Base-by-base conservation (phyloP, 2,329 filamentous ascomycete species). In the Colletotrichum destructivum region DNA sequence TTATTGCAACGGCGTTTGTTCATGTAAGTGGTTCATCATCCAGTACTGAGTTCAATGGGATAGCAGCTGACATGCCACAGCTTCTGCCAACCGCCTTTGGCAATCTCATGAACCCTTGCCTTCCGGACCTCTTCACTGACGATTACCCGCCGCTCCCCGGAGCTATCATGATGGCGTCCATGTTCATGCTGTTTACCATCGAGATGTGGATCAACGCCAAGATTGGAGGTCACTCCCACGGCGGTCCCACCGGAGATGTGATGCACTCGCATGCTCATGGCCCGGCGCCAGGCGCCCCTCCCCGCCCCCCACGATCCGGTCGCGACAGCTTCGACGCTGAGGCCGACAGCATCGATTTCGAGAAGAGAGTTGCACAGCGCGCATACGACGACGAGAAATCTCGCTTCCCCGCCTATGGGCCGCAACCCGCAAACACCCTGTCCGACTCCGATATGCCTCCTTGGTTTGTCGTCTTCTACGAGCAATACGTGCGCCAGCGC, bases 1-100 rank as follows among this genome's bases (percentile, higher is more conserved):
- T 94, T 47, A 88, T 94, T 69, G 91, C 92, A 35, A 94, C 92
- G 2, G 92, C 92, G 3, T 94, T 94, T 75, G 91, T 93, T 23
- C 92, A 94, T 85, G 85, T 90, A 76, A 75, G 85, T 80, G n/a
- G 11, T n/a, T n/a, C 40, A 9, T 8, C 16, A 13, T 18, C 11
- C 0, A 21, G 31, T 1, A 21, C 0, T 2, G 2, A 12, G 1
- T 42, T 15, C 54, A 15, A 23, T 4, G 21, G 35, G 21, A 21
- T 21, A 1, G 21, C 26, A 35, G 35, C 57, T 66, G 11, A 59
- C 40, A 3, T 26, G 13, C 11, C 21, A 4, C 35, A 87, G 83
- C 83, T 91, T 74, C 84, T 91, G 8, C 89, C 89, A 0, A 90
- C 88, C 4, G 89, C 89, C 18, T 91, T 91, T 76, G 81, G 80